These are phyloP conservation scores for Neurospora crassa DNA, from an alignment of 2,329 filamentous ascomycete genomes.

Conservation along the genomic window DNA sequence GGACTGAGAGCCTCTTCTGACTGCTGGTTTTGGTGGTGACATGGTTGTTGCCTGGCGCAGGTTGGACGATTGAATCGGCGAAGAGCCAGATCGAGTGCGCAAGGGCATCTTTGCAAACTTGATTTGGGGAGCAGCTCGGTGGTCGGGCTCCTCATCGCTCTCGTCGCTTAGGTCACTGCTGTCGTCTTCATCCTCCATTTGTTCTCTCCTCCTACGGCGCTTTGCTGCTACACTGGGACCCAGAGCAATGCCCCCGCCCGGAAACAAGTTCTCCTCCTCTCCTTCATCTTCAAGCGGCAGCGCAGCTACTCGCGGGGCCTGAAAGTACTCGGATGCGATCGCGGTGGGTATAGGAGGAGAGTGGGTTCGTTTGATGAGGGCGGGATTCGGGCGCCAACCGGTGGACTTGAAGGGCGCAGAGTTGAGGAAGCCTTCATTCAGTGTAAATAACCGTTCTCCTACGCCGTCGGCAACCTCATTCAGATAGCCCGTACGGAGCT, in stretches of 20 bases:
- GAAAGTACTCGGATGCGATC: constrained; percentile 76
- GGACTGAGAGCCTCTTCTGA: constrained; percentile 60
- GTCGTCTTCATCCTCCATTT: constrained; percentile 76
- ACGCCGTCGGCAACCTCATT: constrained; percentile 74
- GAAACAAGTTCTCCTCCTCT: constrained; percentile 64
- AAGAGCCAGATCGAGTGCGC: constrained; percentile 76
- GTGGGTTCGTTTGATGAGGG: constrained; percentile 72
- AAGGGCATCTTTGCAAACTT: constrained; percentile 95
- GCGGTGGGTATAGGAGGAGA: constrained; percentile 80
- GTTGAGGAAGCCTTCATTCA: constrained; percentile 71
- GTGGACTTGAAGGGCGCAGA: constrained; percentile 74
- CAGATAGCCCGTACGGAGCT: constrained; percentile 71
- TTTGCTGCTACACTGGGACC: constrained; percentile 59
- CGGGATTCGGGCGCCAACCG: constrained; percentile 66
- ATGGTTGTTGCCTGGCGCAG: constrained; percentile 43
- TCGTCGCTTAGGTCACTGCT: constrained; percentile 80
- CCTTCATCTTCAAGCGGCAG: constrained; percentile 60
- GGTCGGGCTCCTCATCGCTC: constrained; percentile 68
- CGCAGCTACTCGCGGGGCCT: constrained; percentile 53
- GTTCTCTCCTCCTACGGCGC: constrained; percentile 57
- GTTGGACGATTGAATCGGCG: constrained; percentile 64
- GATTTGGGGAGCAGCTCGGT: constrained; percentile 74
- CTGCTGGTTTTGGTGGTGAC: constrained; percentile 38
- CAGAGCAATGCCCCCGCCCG: constrained; percentile 49
- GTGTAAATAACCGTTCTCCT: constrained; percentile 71